Evolutionary conservation across 225 moss, liverwort and hornwort genomes (phyloP).

Genomic region (Sphagnum contortum): DNA sequence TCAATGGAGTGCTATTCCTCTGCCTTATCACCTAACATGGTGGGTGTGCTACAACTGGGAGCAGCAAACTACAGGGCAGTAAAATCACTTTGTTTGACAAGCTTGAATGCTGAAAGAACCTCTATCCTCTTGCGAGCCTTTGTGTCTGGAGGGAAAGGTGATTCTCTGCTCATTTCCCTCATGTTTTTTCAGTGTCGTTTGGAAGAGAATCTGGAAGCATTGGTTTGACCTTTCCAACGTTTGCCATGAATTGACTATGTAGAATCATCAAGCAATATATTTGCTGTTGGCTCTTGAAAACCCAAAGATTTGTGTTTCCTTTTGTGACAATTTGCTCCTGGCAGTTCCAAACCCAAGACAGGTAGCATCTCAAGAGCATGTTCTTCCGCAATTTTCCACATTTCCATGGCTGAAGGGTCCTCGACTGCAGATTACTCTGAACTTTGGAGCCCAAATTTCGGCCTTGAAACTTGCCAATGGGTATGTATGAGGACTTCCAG

Average conservation of each 20-base stretch:
- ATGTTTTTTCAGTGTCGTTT: too few species aligned
- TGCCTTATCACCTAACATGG: too few species aligned
- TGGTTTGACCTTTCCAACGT: too few species aligned
- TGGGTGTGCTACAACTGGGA: conserved; percentile 6
- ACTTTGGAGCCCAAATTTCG: conserved; percentile 79
- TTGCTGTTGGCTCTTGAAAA: too few species aligned
- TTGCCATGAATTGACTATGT: too few species aligned
- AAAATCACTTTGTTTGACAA: conserved; percentile 84
- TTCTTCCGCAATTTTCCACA: conserved; percentile 56
- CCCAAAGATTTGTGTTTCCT: too few species aligned
- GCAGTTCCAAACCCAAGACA: conserved; percentile 73
- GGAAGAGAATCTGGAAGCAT: too few species aligned
- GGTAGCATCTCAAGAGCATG: conserved; percentile 58
- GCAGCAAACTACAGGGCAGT: conserved; percentile 98
- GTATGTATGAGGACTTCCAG: conserved; percentile 16
- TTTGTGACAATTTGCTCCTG: neutral
- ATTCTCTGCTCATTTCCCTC: neutral
- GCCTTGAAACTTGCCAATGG: conserved; percentile 52
- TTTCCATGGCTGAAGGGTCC: conserved; percentile 25
- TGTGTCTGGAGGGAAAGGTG: conserved; percentile 51
- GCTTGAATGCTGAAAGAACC: conserved; percentile 78
- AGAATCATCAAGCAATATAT: too few species aligned
- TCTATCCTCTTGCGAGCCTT: conserved; percentile 51
- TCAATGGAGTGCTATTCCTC: too few species aligned
- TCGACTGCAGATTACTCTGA: conserved; percentile 42